phyloP scores from a whole-genome alignment of 768 basidiomycete genomes.

The Rhodotorula taiwanensis region DNA sequence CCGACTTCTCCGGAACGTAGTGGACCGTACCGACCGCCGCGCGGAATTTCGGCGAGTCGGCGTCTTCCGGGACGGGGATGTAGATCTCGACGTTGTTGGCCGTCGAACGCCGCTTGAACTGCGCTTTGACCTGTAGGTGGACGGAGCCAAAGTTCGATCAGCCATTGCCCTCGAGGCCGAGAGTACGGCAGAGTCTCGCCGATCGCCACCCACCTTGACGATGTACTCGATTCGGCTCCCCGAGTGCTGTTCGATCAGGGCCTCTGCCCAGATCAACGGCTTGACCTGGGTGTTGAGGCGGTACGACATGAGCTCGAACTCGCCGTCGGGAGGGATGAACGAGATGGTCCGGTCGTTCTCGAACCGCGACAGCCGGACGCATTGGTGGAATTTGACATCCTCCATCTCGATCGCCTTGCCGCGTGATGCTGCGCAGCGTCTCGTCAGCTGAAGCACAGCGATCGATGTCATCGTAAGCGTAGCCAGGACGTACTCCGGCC shows the following conservation, averaged over 20 bases:
- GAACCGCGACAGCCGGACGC: slow-evolving; percentile 90
- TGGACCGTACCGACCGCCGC: slow-evolving; percentile 92
- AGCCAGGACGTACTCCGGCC: slow-evolving; percentile 65
- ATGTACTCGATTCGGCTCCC: slow-evolving; percentile 91
- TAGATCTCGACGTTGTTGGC: slow-evolving; percentile 99
- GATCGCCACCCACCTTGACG: slow-evolving; percentile 68
- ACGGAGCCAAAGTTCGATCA: too few species aligned
- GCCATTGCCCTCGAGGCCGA: too few species aligned
- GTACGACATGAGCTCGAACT: slow-evolving; percentile 97
- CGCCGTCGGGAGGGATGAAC: slow-evolving; percentile 97
- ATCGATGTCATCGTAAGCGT: neutral
- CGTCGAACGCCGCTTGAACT: slow-evolving; percentile 92
- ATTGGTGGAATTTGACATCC: slow-evolving; percentile 99
- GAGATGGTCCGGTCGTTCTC: slow-evolving; percentile 98
- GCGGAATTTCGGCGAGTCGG: slow-evolving; percentile 93
- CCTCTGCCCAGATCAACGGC: slow-evolving; percentile 95
- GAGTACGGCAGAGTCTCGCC: too few species aligned
- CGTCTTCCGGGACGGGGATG: slow-evolving; percentile 98
- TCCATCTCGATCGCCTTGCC: slow-evolving; percentile 99
- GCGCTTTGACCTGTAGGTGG: slow-evolving; percentile 58
- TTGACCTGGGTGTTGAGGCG: slow-evolving; percentile 84
- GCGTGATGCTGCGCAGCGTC: slow-evolving; percentile 58
- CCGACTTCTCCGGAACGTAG: slow-evolving; percentile 95
- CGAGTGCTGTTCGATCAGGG: slow-evolving; percentile 85
- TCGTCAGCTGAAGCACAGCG: neutral